phyloP scores from a whole-genome alignment of 2,329 filamentous ascomycete species.

The Calonectria pauciramosa region DNA sequence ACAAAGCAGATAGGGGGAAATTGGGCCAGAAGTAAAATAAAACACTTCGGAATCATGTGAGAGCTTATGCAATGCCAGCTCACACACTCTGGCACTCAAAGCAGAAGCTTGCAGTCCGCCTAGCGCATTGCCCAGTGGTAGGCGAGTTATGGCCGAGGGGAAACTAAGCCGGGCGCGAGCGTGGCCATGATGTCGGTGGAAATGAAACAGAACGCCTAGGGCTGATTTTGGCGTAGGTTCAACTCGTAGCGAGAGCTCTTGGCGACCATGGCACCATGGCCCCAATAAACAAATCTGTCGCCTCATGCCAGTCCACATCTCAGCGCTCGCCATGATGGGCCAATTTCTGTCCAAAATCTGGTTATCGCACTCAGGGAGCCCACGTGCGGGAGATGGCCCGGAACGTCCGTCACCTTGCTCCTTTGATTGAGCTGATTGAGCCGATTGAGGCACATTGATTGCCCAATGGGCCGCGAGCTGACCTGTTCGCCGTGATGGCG shows the following conservation, averaged over 20 bases:
- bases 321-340: not conserved
- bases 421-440: constrained; percentile 2
- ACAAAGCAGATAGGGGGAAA: constrained; percentile 4
- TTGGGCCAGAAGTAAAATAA: not conserved
- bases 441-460: constrained; percentile 2
- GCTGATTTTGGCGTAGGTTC: constrained; percentile 37
- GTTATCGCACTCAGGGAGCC: constrained; percentile 1
- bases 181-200: constrained; percentile 44
- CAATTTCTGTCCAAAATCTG: constrained; percentile 13
- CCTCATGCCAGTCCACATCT: not conserved
- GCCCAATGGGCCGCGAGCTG: not conserved
- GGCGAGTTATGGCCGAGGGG: constrained; percentile 10
- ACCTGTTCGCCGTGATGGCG: not conserved
- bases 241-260: constrained; percentile 30
- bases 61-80: constrained; percentile 29
- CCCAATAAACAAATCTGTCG: constrained; percentile 14
- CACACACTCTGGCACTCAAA: constrained; percentile 15
- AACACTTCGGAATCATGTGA: constrained; percentile 1
- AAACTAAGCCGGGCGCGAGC: constrained; percentile 7
- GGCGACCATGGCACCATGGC: not conserved
- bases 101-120: not conserved
- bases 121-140: constrained; percentile 4
- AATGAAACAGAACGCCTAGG: constrained; percentile 39
- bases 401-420: not conserved
- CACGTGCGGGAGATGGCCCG: constrained; percentile 2